These are phyloP conservation scores for Chloromonas sp. DNA, from an alignment of 163 green algal species.

Conservation along the genomic window DNA sequence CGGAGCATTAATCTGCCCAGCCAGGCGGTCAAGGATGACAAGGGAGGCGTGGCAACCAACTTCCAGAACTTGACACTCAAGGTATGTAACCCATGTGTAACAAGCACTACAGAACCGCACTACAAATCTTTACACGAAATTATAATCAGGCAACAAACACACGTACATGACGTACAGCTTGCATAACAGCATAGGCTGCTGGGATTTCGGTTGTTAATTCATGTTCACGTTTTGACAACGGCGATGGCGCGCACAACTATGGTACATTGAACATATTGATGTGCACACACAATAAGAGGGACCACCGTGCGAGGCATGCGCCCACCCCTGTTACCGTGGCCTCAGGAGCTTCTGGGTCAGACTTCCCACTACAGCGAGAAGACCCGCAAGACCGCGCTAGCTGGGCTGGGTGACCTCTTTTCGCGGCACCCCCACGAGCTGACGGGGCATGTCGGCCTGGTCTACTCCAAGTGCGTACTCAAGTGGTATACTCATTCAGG, in stretches of 20 bases:
- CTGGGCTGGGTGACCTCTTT: slow-evolving; percentile 59
- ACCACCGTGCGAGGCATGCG: neutral
- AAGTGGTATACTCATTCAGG: no score
- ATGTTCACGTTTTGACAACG: no score
- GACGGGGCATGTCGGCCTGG: neutral
- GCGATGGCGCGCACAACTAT: neutral
- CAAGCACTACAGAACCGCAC: neutral
- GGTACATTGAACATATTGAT: neutral
- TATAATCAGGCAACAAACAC: neutral
- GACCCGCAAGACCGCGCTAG: slow-evolving; percentile 57
- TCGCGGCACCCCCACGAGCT: slow-evolving; percentile 44
- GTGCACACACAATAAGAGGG: neutral
- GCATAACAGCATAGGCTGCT: neutral
- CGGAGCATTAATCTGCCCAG: slow-evolving; percentile 61
- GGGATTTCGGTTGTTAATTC: neutral
- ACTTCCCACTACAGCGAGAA: slow-evolving; percentile 72
- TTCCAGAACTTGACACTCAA: slow-evolving; percentile 75
- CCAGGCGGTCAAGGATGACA: slow-evolving; percentile 58
- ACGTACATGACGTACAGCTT: neutral
- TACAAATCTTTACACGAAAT: neutral
- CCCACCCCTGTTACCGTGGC: neutral
- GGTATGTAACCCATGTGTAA: slow-evolving; percentile 31
- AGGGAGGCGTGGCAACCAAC: slow-evolving; percentile 59
- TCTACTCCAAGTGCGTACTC: slow-evolving; percentile 15
- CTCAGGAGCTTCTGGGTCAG: slow-evolving; percentile 73